These are phyloP conservation scores for Fusarium siculi DNA, from an alignment of 2,329 filamentous ascomycete genomes.

Conservation along the genomic window DNA sequence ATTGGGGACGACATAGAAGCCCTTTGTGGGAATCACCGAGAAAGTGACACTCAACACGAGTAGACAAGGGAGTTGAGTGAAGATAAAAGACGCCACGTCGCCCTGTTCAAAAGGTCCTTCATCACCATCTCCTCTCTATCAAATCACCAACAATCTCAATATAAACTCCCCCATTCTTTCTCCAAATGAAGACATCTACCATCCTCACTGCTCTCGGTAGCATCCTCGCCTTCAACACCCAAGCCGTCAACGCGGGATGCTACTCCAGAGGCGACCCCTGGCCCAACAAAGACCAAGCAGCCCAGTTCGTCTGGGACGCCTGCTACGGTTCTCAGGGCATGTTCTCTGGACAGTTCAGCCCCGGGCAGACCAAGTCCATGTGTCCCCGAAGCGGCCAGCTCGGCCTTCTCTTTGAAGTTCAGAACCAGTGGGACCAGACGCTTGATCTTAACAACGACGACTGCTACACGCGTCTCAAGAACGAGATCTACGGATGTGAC, in stretches of 20 bases:
- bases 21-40: neutral
- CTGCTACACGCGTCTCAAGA: neutral
- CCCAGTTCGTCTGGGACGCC: neutral
- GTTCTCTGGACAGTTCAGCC: neutral
- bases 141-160: accelerated
- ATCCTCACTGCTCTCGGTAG: neutral
- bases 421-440: neutral
- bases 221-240: neutral
- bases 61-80: accelerated
- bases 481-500: neutral
- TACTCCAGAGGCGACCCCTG: neutral
- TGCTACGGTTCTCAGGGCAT: neutral
- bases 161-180: accelerated
- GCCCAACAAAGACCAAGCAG: neutral
- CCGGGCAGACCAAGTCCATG: neutral
- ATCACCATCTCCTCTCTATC: neutral
- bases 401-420: neutral
- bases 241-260: neutral
- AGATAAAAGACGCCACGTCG: neutral
- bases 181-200: neutral
- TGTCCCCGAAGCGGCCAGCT: neutral
- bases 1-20: neutral
- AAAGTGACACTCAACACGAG: accelerated
- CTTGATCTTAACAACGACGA: neutral
- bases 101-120: accelerated